phyloP scores from a whole-genome alignment of 2,329 filamentous ascomycete genomes.

The Penicillium sp. region DNA sequence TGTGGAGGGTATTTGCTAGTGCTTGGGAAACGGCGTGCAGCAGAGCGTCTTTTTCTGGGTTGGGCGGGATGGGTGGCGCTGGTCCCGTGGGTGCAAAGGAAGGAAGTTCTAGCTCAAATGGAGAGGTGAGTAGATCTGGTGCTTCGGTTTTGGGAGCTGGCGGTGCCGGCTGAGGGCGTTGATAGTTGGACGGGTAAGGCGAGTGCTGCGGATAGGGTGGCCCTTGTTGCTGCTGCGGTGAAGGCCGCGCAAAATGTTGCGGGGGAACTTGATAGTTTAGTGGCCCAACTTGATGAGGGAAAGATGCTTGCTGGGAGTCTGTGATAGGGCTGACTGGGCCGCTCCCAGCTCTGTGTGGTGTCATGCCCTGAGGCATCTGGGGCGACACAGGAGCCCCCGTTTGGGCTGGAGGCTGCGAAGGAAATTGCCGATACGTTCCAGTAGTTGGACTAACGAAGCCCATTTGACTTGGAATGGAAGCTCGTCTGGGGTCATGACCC shows the following conservation, averaged over 20 bases:
- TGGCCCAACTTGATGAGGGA: constrained; percentile 10
- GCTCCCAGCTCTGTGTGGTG: constrained; percentile 11
- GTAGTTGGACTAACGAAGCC: constrained; percentile 6
- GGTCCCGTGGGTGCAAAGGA: constrained; percentile 42
- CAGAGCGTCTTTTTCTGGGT: constrained; percentile 89
- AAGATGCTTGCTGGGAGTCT: background rate
- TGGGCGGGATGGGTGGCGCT: constrained; percentile 84
- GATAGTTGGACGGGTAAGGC: constrained; percentile 17
- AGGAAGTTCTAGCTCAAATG: constrained; percentile 55
- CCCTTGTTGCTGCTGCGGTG: constrained; percentile 23
- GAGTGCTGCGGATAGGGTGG: constrained; percentile 31
- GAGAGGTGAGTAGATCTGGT: constrained; percentile 57
- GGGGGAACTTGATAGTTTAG: constrained; percentile 4
- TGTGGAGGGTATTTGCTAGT: constrained; percentile 62
- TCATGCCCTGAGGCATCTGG: constrained; percentile 2
- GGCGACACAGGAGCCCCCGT: constrained; percentile 7
- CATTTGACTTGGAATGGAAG: constrained; percentile 10
- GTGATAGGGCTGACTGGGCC: constrained; percentile 10
- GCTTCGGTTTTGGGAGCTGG: constrained; percentile 34
- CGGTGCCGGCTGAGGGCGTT: constrained; percentile 19
- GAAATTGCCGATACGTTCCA: constrained; percentile 22
- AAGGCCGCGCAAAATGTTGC: constrained; percentile 25
- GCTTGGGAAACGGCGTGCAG: constrained; percentile 67
- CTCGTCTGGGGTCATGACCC: constrained; percentile 20
- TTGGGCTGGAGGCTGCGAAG: constrained; percentile 2